These are phyloP conservation scores for Arachis stenosperma DNA, from an alignment of 306 rosid species.

Conservation along the genomic window DNA sequence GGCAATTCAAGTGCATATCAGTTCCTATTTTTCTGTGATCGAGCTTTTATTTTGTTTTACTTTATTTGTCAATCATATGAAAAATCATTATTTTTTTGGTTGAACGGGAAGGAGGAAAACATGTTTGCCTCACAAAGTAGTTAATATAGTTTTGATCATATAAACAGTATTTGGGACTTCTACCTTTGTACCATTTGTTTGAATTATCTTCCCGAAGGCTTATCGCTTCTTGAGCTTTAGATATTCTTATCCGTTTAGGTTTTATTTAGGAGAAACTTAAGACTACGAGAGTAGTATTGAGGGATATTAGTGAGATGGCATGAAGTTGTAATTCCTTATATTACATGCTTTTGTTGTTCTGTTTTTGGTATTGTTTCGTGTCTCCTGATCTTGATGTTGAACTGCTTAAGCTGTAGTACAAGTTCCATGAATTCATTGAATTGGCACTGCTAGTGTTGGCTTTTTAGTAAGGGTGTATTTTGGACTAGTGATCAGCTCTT, in stretches of 20 bases:
- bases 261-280: background rate
- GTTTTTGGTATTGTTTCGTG: background rate
- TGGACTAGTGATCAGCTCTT: background rate
- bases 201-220: background rate
- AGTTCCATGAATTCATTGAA: background rate
- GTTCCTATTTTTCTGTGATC: background rate
- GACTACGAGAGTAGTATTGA: background rate
- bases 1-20: background rate
- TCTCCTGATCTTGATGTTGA: constrained; percentile 14
- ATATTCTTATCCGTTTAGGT: background rate
- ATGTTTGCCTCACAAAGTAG: too few relatives aligned
- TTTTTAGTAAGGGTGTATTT: background rate
- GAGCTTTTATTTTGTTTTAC: background rate
- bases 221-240: background rate
- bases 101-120: too few relatives aligned
- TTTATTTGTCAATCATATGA: background rate
- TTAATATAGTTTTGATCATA: too few relatives aligned
- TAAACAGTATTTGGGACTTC: too few relatives aligned
- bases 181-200: too few relatives aligned
- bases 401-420: background rate
- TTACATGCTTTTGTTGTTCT: constrained; percentile 8
- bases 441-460: background rate
- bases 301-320: background rate
- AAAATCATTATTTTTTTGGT: background rate
- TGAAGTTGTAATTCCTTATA: background rate